Conservation (phyloP, 805 yeast genomes). For the Hanseniaspora meyeri region DNA sequence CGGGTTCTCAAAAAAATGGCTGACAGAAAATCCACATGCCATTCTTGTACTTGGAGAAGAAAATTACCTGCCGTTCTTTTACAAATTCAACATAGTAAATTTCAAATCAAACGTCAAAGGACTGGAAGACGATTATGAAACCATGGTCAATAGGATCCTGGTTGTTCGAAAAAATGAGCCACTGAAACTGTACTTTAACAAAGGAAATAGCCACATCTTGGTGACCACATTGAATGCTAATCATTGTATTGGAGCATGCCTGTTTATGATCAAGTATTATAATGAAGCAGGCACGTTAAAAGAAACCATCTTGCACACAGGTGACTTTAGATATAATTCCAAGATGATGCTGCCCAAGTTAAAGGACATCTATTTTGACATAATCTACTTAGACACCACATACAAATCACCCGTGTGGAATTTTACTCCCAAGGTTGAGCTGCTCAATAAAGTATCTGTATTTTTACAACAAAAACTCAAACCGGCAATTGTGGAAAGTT, state of each 20-base stretch:
- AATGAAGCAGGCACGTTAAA: conserved; percentile 21
- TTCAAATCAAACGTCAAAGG: conserved; percentile 20
- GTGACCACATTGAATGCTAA: conserved; percentile 72
- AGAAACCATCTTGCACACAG: conserved; percentile 61
- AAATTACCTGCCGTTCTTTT: conserved; percentile 46
- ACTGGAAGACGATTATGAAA: conserved; percentile 28
- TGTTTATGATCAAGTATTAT: conserved; percentile 52
- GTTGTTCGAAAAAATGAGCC: not conserved
- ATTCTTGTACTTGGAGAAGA: conserved; percentile 59
- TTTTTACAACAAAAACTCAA: conserved; percentile 11
- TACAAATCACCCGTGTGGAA: conserved; percentile 31
- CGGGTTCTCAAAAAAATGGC: conserved; percentile 71
- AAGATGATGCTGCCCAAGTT: conserved; percentile 26
- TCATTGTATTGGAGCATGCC: conserved; percentile 92
- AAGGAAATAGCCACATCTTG: conserved; percentile 23
- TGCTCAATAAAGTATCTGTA: conserved; percentile 7
- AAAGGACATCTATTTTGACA: conserved; percentile 33
- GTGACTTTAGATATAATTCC: conserved; percentile 72
- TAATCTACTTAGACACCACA: conserved; percentile 79
- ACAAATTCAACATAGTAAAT: conserved; percentile 39
- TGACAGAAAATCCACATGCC: conserved; percentile 32
- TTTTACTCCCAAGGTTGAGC: conserved; percentile 29
- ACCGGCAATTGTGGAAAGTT: not conserved
- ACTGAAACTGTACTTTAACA: not conserved
- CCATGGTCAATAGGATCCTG: conserved; percentile 33